Base-by-base conservation (phyloP, 805 yeast genomes). In the Teunomyces barrocoloradensis region DNA sequence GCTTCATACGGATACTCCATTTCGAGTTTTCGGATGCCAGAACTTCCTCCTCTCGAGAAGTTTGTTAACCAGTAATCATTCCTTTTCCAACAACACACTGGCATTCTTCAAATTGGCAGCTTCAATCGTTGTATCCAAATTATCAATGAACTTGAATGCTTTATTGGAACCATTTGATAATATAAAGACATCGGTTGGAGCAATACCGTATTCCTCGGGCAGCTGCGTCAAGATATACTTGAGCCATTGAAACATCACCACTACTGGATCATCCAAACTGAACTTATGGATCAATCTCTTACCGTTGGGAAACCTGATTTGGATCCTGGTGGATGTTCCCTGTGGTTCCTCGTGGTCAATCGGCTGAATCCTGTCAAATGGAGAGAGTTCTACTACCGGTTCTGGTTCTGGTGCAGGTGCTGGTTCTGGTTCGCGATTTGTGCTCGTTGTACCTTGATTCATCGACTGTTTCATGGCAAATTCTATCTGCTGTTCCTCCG, bases 281-380 rank as follows among this genome's bases (percentile, higher is more conserved):
- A 92, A 87, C 48, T 88, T 78, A 50, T 89, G 84, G 9, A 92
- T 85, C 10, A 85, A 68, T 48, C 97, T 75, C 41, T 82, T 78
- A n/a, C 98, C 97, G 57, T 85, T 89, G 13, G 91, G 94, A 25
- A 88, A 78, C 49, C 97, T 75, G n/a, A 94, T 78, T 66, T 94
- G 98, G 21, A 94, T 79, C 57, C 97, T 74, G 0, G 97, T 88
- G 5, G 75, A 69, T 0, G 82, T 73, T 6, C 73, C 83, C 3
- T 78, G 64, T 0, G 96, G 95, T 58, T 90, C 97, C 0, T 71
- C 69, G 48, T 82, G 80, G 37, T 74, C 76, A 1, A 59, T 55
- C 0, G 91, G 74, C 27, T 60, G 42, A 6, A 89, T 84, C 0
- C 68, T 46, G 7, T 73, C 76, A 48, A 86, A 75, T 5, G 69